Evolutionary conservation across 2,329 filamentous ascomycete species (phyloP).

Genomic region (Hymenotorrendiella dingleyae): DNA sequence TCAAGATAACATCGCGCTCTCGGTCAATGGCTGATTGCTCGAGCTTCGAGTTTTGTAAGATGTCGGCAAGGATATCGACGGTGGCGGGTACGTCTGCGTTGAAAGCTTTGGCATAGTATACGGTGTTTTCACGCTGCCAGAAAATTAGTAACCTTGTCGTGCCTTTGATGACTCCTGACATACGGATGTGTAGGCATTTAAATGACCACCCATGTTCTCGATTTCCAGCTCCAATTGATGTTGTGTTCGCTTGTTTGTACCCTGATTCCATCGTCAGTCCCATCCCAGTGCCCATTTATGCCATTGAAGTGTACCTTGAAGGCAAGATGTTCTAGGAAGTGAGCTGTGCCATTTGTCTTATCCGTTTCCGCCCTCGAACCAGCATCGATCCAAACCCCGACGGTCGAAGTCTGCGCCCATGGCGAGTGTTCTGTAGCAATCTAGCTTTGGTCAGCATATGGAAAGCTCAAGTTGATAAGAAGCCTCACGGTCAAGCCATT

Average conservation of each 20-base stretch:
- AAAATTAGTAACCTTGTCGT: slow-evolving; percentile 17
- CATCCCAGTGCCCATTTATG: slow-evolving; percentile 3
- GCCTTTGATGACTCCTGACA: slow-evolving; percentile 34
- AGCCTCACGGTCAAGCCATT: slow-evolving; percentile 86
- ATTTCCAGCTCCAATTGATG: slow-evolving; percentile 98
- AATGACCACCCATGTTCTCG: slow-evolving; percentile 98
- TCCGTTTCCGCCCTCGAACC: slow-evolving; percentile 96
- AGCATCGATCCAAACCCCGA: slow-evolving; percentile 99
- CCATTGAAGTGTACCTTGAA: slow-evolving; percentile 72
- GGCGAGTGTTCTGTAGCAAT: slow-evolving; percentile 97
- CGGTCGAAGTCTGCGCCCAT: slow-evolving; percentile 95
- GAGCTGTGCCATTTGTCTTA: slow-evolving; percentile 97
- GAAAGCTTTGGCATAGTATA: slow-evolving; percentile 99
- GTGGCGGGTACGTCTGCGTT: slow-evolving; percentile 94
- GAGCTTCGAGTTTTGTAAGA: slow-evolving; percentile 98
- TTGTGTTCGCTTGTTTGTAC: slow-evolving; percentile 89
- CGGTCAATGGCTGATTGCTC: slow-evolving; percentile 89
- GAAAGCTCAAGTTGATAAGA: not conserved
- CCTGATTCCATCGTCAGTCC: slow-evolving; percentile 44
- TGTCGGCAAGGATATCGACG: slow-evolving; percentile 98
- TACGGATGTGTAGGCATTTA: slow-evolving; percentile 99
- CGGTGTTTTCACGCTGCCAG: slow-evolving; percentile 88
- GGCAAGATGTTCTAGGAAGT: slow-evolving; percentile 98
- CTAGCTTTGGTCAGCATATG: slow-evolving; percentile 44
- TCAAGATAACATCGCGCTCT: slow-evolving; percentile 96